Conservation (phyloP, 352 stramenopile species). For the Phytophthora citrophthora region DNA sequence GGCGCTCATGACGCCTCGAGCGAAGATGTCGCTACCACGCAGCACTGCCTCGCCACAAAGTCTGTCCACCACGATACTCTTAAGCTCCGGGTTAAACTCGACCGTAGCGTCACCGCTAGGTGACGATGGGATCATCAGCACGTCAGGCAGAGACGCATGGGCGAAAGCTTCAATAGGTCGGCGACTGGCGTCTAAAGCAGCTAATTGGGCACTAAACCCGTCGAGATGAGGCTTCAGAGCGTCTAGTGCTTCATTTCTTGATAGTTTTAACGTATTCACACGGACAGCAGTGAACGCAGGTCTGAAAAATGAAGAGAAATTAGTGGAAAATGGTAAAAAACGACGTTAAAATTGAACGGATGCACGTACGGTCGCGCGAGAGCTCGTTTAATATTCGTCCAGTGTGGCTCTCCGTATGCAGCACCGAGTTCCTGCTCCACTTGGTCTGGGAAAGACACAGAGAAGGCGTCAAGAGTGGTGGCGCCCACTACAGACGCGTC, state of each 20-base stretch:
- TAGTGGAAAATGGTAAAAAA: not conserved
- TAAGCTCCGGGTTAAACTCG: slow-evolving; percentile 43
- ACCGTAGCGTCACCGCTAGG: slow-evolving; percentile 21
- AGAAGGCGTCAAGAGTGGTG: slow-evolving; percentile 60
- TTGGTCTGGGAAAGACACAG: slow-evolving; percentile 67
- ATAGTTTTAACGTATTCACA: slow-evolving; percentile 76
- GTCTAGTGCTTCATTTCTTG: slow-evolving; percentile 58
- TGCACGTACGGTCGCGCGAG: slow-evolving; percentile 45
- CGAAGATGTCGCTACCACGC: slow-evolving; percentile 94
- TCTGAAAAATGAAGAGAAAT: slow-evolving; percentile 32
- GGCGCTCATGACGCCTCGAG: slow-evolving; percentile 90
- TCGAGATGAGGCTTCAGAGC: slow-evolving; percentile 51
- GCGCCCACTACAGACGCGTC: slow-evolving; percentile 91
- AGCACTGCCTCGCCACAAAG: slow-evolving; percentile 94
- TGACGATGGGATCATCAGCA: slow-evolving; percentile 75
- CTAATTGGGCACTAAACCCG: slow-evolving; percentile 66
- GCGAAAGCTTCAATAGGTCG: slow-evolving; percentile 41
- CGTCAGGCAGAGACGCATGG: slow-evolving; percentile 57
- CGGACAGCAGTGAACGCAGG: slow-evolving; percentile 78
- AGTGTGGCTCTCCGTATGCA: slow-evolving; percentile 71
- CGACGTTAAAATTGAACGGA: not conserved
- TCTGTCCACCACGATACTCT: slow-evolving; percentile 88
- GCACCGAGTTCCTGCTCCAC: slow-evolving; percentile 68
- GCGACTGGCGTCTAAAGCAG: slow-evolving; percentile 35
- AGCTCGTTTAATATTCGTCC: slow-evolving; percentile 75